Evolutionary conservation across 2,329 filamentous ascomycete species (phyloP).

Genomic region (Pseudogymnoascus sp.): DNA sequence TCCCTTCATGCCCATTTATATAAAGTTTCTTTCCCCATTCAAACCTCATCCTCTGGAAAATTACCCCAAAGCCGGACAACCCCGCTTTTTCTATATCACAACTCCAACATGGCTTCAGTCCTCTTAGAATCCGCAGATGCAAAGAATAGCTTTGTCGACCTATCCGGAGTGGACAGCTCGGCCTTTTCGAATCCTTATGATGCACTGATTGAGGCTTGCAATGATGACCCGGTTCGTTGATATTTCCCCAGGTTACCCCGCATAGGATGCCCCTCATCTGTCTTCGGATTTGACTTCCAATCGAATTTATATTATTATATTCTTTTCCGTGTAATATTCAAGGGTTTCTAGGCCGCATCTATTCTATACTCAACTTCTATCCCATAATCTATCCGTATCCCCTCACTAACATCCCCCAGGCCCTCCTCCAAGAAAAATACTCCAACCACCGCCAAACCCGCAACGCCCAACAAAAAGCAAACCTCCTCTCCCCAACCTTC

Average conservation of each 20-base stretch:
- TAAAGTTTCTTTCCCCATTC: neutral
- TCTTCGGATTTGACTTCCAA: neutral
- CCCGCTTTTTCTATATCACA: conserved; percentile 2
- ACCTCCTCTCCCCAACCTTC: conserved; percentile 64
- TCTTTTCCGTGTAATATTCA: neutral
- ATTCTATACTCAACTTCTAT: neutral
- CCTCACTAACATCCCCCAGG: conserved; percentile 15
- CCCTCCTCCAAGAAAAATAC: conserved; percentile 43
- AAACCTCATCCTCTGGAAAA: neutral
- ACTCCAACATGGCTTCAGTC: conserved; percentile 17
- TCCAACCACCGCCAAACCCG: conserved; percentile 65
- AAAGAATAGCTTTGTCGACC: conserved; percentile 29
- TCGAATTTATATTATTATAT: neutral
- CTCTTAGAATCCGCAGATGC: conserved; percentile 22
- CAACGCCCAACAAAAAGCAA: conserved; percentile 68
- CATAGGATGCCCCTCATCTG: neutral
- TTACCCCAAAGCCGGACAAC: neutral
- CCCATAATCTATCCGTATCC: neutral
- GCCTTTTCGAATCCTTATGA: conserved; percentile 28
- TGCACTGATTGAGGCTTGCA: conserved; percentile 29
- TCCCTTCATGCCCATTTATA: neutral
- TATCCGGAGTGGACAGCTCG: conserved; percentile 27
- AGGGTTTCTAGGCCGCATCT: too few relatives aligned
- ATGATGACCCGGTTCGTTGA: conserved; percentile 26
- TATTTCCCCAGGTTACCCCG: neutral